Evolutionary conservation across 805 yeast species (phyloP).

Genomic region (Candida sanyiensis): DNA sequence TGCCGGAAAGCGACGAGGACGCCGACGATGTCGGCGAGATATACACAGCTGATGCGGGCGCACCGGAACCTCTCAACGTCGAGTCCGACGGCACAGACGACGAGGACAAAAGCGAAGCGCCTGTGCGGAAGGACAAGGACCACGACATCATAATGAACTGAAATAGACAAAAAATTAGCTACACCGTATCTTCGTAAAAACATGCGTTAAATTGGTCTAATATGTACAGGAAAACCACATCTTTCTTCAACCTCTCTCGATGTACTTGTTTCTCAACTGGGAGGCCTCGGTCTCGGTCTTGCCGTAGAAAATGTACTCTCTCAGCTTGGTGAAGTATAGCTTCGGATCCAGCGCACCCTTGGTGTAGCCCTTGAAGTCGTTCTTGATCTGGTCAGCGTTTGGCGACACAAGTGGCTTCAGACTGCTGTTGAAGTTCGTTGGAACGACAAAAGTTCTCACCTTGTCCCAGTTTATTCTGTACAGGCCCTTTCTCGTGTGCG

Average conservation of each 20-base stretch:
- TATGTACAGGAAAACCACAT: slow-evolving; percentile 13
- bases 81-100: slow-evolving; percentile 15
- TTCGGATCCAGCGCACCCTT: slow-evolving; percentile 72
- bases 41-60: slow-evolving; percentile 10
- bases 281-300: slow-evolving; percentile 36
- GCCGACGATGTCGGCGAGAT: slow-evolving; percentile 20
- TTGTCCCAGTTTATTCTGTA: slow-evolving; percentile 77
- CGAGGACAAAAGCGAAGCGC: slow-evolving; percentile 7
- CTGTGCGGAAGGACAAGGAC: slow-evolving; percentile 18
- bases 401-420: slow-evolving; percentile 77
- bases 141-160: slow-evolving; percentile 23
- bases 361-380: slow-evolving; percentile 60
- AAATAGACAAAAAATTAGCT: not conserved
- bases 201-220: slow-evolving; percentile 3
- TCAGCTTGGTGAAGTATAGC: slow-evolving; percentile 63
- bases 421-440: slow-evolving; percentile 38
- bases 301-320: slow-evolving; percentile 75
- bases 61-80: slow-evolving; percentile 10
- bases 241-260: slow-evolving; percentile 27
- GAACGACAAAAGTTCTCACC: slow-evolving; percentile 88
- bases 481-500: slow-evolving; percentile 63
- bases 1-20: slow-evolving; percentile 23
- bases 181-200: not conserved
- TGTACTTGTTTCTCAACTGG: slow-evolving; percentile 19
- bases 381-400: slow-evolving; percentile 62